Percentiles rank a stretch among this genome's conserved stretches.
Evolutionary conservation across 73 alveolate genomes (phyloP).

Genomic region (Tetrahymena borealis): DNA sequence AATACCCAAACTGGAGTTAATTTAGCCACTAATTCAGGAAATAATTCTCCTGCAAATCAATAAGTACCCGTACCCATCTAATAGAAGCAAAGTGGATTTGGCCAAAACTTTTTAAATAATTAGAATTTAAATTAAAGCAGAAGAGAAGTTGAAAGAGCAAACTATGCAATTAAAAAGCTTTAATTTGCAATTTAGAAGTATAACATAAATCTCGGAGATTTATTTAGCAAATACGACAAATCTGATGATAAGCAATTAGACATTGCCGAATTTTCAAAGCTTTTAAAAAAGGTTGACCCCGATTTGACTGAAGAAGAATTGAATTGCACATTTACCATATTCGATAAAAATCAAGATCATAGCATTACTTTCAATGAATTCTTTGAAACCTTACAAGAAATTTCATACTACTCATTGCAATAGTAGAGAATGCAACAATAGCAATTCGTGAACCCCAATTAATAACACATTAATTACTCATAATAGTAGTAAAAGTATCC

Average conservation of each 20-base stretch:
- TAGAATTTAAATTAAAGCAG: slow-evolving; percentile 4
- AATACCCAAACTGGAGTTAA: not conserved
- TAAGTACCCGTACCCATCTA: not conserved
- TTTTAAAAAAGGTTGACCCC: slow-evolving; percentile 28
- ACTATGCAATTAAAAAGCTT: slow-evolving; percentile 31
- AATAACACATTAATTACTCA: not conserved
- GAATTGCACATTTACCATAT: not conserved
- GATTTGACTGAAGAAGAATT: not conserved
- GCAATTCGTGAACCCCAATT: not conserved
- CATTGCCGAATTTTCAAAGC: slow-evolving; percentile 11
- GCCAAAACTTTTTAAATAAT: not conserved
- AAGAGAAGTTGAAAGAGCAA: slow-evolving; percentile 29
- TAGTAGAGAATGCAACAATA: not conserved
- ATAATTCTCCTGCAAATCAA: not conserved
- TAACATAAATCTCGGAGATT: slow-evolving; percentile 28
- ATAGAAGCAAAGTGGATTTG: not conserved
- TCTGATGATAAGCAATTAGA: slow-evolving; percentile 33
- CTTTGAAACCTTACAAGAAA: not conserved
- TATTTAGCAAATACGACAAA: slow-evolving; percentile 35
- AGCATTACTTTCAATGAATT: not conserved
- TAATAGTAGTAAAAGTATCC: not conserved
- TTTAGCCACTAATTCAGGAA: not conserved
- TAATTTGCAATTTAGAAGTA: slow-evolving; percentile 23
- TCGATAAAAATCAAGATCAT: not conserved
- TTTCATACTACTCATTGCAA: not conserved